A percentile compares a stretch with the other conserved stretches of the same genome.
Conservation (phyloP, 2,329 filamentous ascomycete genomes). For the Cercospora janseana region DNA sequence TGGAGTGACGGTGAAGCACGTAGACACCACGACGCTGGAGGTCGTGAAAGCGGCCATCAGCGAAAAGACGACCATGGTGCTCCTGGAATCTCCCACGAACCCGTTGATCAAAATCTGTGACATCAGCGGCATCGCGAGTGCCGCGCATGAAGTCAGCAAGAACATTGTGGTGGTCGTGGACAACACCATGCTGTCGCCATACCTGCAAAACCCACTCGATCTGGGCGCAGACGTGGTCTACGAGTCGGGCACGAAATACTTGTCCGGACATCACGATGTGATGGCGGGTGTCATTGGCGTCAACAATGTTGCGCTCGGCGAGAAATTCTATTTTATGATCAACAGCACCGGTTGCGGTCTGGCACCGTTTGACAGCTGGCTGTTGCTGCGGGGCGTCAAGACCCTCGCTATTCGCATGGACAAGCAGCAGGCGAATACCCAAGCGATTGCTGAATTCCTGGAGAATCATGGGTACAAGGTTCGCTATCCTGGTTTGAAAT, state of each 20-base stretch:
- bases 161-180: slow-evolving; percentile 85
- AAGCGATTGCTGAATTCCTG: slow-evolving; percentile 86
- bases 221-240: slow-evolving; percentile 95
- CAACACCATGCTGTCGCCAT: slow-evolving; percentile 97
- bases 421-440: slow-evolving; percentile 91
- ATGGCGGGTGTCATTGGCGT: slow-evolving; percentile 97
- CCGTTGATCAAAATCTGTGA: slow-evolving; percentile 98
- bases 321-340: slow-evolving; percentile 94
- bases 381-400: slow-evolving; percentile 93
- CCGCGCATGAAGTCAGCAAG: slow-evolving; percentile 74
- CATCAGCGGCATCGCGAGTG: slow-evolving; percentile 72
- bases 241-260: slow-evolving; percentile 95
- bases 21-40: slow-evolving; percentile 82
- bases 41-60: slow-evolving; percentile 67
- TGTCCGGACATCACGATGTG: slow-evolving; percentile 96
- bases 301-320: slow-evolving; percentile 76
- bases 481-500: slow-evolving; percentile 88
- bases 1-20: slow-evolving; percentile 90
- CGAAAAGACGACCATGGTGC: slow-evolving; percentile 86
- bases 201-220: slow-evolving; percentile 90
- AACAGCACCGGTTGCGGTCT: slow-evolving; percentile 94
- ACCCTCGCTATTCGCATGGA: slow-evolving; percentile 98
- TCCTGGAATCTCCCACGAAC: slow-evolving; percentile 95
- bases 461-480: slow-evolving; percentile 90
- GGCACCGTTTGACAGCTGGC: slow-evolving; percentile 91